Conservation (phyloP, 768 basidiomycete species). For the Phylloporus rhodoxanthus region DNA sequence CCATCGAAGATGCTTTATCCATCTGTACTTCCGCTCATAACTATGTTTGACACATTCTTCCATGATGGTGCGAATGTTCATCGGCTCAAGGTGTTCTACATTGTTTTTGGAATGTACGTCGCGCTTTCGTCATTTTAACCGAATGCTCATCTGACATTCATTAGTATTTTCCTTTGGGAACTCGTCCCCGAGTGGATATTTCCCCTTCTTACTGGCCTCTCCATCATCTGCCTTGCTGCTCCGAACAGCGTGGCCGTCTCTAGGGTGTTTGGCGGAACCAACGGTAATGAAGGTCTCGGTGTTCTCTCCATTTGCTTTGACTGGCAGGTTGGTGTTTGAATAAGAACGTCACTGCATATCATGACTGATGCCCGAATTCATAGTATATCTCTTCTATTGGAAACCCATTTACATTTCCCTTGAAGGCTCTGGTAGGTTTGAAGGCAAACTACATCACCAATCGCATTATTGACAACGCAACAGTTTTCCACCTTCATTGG, state of each 20-base stretch:
- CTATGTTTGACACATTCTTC: constrained; percentile 35
- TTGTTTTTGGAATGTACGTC: constrained; percentile 27
- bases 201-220: constrained; percentile 57
- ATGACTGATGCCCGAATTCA: not conserved
- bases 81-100: constrained; percentile 31
- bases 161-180: constrained; percentile 31
- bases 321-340: constrained; percentile 44
- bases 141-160: constrained; percentile 4
- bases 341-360: not conserved
- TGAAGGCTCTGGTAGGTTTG: constrained; percentile 41
- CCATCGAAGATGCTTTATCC: constrained; percentile 42
- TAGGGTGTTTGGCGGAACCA: constrained; percentile 54
- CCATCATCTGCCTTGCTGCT: constrained; percentile 55
- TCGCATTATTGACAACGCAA: not conserved
- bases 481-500: constrained; percentile 44
- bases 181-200: constrained; percentile 36
- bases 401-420: constrained; percentile 49
- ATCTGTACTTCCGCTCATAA: constrained; percentile 19
- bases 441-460: not conserved
- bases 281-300: constrained; percentile 60
- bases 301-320: constrained; percentile 54
- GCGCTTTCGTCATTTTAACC: constrained; percentile 11
- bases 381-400: constrained; percentile 20
- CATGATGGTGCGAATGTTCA: constrained; percentile 34
- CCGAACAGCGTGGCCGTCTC: constrained; percentile 46